A percentile compares a stretch with the other conserved stretches of the same genome.
Evolutionary conservation across 129 eudicot species (phyloP).

Genomic region (Escallonia herrerae): DNA sequence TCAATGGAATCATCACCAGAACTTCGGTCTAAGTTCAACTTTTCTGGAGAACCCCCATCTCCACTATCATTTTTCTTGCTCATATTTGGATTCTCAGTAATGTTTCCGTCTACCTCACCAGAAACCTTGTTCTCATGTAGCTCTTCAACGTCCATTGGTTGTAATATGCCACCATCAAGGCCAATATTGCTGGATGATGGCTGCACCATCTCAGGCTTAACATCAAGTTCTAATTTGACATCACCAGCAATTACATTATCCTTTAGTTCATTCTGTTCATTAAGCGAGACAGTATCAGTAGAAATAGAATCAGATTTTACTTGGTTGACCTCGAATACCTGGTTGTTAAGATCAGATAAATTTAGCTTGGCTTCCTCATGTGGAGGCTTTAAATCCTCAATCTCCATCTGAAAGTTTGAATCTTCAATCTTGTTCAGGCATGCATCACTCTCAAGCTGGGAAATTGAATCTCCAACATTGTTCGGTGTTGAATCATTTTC

Average conservation of each 20-base stretch:
- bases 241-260: slow-evolving; percentile 73
- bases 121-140: slow-evolving; percentile 30
- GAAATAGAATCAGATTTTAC: slow-evolving; percentile 79
- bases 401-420: slow-evolving; percentile 23
- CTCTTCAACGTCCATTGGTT: slow-evolving; percentile 48
- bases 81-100: slow-evolving; percentile 26
- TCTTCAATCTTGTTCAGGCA: slow-evolving; percentile 12
- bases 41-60: slow-evolving; percentile 51
- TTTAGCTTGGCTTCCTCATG: slow-evolving; percentile 23
- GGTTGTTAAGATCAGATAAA: slow-evolving; percentile 43
- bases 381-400: slow-evolving; percentile 28
- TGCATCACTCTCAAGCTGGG: slow-evolving; percentile 21
- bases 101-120: slow-evolving; percentile 29
- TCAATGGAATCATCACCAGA: slow-evolving; percentile 75
- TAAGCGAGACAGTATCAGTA: slow-evolving; percentile 62
- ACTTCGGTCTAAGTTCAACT: slow-evolving; percentile 58
- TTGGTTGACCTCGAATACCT: slow-evolving; percentile 88
- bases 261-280: slow-evolving; percentile 73
- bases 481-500: slow-evolving; percentile 13
- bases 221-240: slow-evolving; percentile 79
- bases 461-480: slow-evolving; percentile 13
- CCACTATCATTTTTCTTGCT: slow-evolving; percentile 44
- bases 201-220: slow-evolving; percentile 58
- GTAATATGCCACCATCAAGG: slow-evolving; percentile 39
- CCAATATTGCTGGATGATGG: slow-evolving; percentile 35